Evolutionary conservation across 768 basidiomycete species (phyloP).

Genomic region (Trametes punicea): DNA sequence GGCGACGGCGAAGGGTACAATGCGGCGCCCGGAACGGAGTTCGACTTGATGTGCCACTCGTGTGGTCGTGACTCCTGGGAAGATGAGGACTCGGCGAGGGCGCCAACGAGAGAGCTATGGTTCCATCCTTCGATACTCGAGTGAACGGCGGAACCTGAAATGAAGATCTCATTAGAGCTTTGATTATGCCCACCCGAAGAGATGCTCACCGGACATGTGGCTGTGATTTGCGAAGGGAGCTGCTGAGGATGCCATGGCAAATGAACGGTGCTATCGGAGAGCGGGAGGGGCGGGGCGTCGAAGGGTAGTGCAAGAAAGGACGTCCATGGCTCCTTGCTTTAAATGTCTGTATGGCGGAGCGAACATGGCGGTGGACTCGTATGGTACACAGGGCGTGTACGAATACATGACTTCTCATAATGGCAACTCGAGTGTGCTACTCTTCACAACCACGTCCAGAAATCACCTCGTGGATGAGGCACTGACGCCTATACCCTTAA

Average conservation of each 20-base stretch:
- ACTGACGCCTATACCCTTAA: no score
- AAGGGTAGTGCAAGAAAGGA: slow-evolving; percentile 9
- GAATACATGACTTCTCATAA: background rate
- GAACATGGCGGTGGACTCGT: background rate
- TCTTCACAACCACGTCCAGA: background rate
- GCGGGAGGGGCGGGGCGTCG: slow-evolving; percentile 2
- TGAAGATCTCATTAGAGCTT: background rate
- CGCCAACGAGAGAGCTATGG: background rate
- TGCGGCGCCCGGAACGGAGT: background rate
- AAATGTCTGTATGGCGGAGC: slow-evolving; percentile 1
- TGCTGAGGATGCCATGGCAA: background rate
- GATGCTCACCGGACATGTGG: background rate
- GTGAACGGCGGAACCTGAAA: background rate
- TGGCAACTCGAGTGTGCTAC: background rate
- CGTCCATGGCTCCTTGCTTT: slow-evolving; percentile 6
- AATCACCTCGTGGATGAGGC: background rate
- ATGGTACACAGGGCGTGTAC: background rate
- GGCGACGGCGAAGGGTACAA: background rate
- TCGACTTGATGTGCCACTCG: slow-evolving; percentile 14
- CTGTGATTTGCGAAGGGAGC: background rate
- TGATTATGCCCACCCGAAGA: background rate
- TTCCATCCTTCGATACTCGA: background rate
- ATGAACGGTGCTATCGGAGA: background rate
- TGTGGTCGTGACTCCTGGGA: background rate
- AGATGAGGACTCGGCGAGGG: background rate